Percentiles rank a stretch among this genome's conserved stretches.
Evolutionary conservation across 2,329 filamentous ascomycete genomes (phyloP).

Genomic region (Phialemoniopsis sp.): DNA sequence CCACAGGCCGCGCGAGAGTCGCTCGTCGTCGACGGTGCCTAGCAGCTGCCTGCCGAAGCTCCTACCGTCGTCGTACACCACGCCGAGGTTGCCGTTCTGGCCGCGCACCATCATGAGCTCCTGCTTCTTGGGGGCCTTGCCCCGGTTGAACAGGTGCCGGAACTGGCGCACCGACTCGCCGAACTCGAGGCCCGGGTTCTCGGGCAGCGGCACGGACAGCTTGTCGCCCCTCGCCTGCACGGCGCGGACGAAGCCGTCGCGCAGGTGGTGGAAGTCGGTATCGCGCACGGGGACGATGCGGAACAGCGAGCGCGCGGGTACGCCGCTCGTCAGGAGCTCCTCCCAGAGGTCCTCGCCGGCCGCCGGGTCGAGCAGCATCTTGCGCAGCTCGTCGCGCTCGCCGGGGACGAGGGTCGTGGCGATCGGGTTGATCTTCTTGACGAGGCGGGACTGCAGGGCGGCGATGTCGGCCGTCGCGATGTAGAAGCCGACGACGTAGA

Average conservation of each 20-base stretch:
- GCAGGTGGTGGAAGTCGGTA: constrained; percentile 89
- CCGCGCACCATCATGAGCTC: constrained; percentile 72
- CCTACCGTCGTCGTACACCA: constrained; percentile 59
- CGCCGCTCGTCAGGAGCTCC: constrained; percentile 59
- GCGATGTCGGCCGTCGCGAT: constrained; percentile 79
- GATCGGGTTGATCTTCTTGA: constrained; percentile 69
- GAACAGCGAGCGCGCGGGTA: constrained; percentile 69
- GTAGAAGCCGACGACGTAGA: constrained; percentile 94
- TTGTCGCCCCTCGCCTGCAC: constrained; percentile 67
- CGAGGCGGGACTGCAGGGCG: constrained; percentile 71
- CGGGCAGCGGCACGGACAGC: constrained; percentile 10
- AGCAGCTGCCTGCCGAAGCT: constrained; percentile 47
- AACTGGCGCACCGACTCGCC: constrained; percentile 72
- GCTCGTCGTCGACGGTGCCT: constrained; percentile 72
- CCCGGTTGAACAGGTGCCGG: constrained; percentile 75
- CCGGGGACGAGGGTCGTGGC: constrained; percentile 79
- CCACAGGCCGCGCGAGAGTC: constrained; percentile 80
- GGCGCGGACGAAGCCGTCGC: constrained; percentile 85
- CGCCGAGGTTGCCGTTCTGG: constrained; percentile 58
- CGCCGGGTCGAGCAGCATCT: constrained; percentile 63
- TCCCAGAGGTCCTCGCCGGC: constrained; percentile 73
- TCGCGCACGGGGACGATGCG: constrained; percentile 86
- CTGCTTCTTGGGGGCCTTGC: constrained; percentile 74
- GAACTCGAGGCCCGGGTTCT: constrained; percentile 67
- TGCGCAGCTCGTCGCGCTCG: constrained; percentile 72